Evolutionary conservation across 495 filamentous ascomycete species (phyloP).

Genomic region (Aspergillus conjunctus): DNA sequence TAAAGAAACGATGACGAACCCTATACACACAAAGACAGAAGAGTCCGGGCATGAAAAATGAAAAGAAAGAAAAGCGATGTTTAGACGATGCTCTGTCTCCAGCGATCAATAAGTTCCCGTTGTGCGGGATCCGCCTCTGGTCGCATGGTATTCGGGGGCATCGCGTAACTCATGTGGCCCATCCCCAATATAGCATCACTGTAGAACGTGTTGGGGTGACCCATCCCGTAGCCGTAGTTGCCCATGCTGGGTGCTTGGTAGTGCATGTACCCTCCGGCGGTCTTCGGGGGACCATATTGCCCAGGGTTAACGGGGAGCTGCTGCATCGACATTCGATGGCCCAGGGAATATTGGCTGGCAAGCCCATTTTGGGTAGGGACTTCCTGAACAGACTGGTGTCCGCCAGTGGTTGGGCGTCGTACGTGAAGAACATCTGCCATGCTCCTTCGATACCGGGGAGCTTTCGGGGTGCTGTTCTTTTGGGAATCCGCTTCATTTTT

Average conservation of each 20-base stretch:
- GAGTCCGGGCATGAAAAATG: background rate
- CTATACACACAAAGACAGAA: conserved; percentile 10
- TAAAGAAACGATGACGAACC: conserved; percentile 7
- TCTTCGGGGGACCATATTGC: conserved; percentile 20
- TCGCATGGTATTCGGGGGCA: conserved; percentile 37
- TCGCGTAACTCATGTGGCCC: conserved; percentile 40
- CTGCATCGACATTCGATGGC: conserved; percentile 39
- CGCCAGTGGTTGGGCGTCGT: conserved; percentile 49
- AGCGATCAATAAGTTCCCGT: conserved; percentile 82
- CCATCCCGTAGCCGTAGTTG: conserved; percentile 31
- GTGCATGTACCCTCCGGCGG: conserved; percentile 22
- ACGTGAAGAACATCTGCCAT: conserved; percentile 70
- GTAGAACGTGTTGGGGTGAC: conserved; percentile 34
- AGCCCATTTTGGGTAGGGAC: conserved; percentile 19
- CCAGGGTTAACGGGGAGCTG: conserved; percentile 31
- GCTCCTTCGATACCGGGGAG: conserved; percentile 52
- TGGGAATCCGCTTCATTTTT: conserved; percentile 66
- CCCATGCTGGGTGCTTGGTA: conserved; percentile 22
- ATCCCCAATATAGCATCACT: conserved; percentile 37
- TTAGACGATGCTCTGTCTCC: conserved; percentile 74
- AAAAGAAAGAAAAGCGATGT: conserved; percentile 8
- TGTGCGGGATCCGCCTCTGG: conserved; percentile 56
- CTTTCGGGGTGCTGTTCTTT: conserved; percentile 34
- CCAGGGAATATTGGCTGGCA: conserved; percentile 22
- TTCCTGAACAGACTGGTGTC: conserved; percentile 36